Evolutionary conservation across 169 alveolate genomes (phyloP), one percentile per base, ranked within the genome.

Genomic region (Prorocentrum cordatum): DNA sequence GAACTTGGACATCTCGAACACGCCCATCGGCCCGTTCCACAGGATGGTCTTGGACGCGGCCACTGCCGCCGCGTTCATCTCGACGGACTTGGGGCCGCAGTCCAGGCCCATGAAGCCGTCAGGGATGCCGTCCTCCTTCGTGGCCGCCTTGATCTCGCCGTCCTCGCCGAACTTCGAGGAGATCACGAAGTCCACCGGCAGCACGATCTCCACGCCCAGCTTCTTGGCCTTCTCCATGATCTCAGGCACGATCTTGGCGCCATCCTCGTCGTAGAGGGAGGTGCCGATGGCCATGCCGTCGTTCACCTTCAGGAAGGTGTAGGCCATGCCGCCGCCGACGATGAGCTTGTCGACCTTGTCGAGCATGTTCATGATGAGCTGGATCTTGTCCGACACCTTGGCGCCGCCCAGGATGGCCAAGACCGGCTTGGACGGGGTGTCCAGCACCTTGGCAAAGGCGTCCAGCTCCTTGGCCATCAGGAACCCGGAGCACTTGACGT

Each of bases 261-360:
- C 89, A 31, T 79, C 89, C 89, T 73, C 91, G 29, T 83, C 91
- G 26, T 64, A 64, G 32, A 83, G 33, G n/a, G 91, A 83, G 39
- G 64, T 83, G 38, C 91, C 91, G 10, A 83, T 83, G 66, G 29
- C 31, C 84, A 35, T 38, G 84, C 94, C 98, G 93, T 47, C 62
- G 93, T n/a, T n/a, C 9, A 42, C 16, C 54, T 42, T 42, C 71
- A 95, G 92, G 96, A 98, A 98, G 35, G 99, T 98, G 95, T 95
- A 98, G 26, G 99, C 99, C 99, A 98, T 98, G 22, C 99, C 99
- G 67, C 99, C 99, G 10, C 99, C 99, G 61, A 98, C 95, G 61
- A 98, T 96, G 97, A 98, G 95, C 92, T 94, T 94, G 85, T 98
- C 98, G 35, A 97, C 99, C 90, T 80, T 80, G 90, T 95, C 98